phyloP scores from a whole-genome alignment of 225 moss, liverwort and hornwort genomes.

The Neckera pumila region DNA sequence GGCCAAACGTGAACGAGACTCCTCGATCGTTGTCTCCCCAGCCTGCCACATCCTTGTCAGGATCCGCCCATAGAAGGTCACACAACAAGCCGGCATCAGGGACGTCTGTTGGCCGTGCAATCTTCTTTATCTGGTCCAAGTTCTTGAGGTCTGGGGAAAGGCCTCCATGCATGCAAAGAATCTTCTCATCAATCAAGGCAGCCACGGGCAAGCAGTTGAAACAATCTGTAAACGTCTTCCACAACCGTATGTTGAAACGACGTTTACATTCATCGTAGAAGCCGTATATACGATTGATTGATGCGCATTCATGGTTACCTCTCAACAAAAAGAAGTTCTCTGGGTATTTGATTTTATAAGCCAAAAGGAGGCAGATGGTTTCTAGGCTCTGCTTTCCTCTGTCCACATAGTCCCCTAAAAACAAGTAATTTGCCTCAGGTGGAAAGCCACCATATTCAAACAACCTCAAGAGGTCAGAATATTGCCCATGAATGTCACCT shows the following conservation, averaged over 20 bases:
- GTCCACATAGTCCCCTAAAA: constrained; percentile 98
- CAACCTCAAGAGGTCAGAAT: constrained; percentile 98
- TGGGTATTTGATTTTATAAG: constrained; percentile 99
- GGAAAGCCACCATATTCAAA: constrained; percentile 99
- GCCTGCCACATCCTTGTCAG: constrained; percentile 88
- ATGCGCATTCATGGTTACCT: constrained; percentile 99
- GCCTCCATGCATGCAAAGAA: constrained; percentile 99
- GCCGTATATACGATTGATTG: constrained; percentile 98
- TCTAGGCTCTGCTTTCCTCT: constrained; percentile 99
- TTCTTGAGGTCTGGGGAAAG: constrained; percentile 93
- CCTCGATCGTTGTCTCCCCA: constrained; percentile 98
- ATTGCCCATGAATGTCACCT: constrained; percentile 99
- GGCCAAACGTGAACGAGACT: constrained; percentile 86
- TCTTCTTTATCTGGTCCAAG: constrained; percentile 99
- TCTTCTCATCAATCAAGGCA: constrained; percentile 98
- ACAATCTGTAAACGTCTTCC: constrained; percentile 99
- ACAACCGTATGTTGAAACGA: constrained; percentile 96
- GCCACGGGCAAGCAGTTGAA: constrained; percentile 98
- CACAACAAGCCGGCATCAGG: constrained; percentile 94
- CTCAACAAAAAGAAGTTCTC: constrained; percentile 99
- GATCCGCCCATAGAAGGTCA: constrained; percentile 95
- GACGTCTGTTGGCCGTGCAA: constrained; percentile 92
- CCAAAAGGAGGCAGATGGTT: constrained; percentile 94
- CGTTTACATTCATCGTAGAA: constrained; percentile 99
- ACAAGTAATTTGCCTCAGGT: constrained; percentile 98